These are phyloP conservation scores for Gossypium schwendimanii DNA, from an alignment of 441 rosid species.

Conservation along the genomic window DNA sequence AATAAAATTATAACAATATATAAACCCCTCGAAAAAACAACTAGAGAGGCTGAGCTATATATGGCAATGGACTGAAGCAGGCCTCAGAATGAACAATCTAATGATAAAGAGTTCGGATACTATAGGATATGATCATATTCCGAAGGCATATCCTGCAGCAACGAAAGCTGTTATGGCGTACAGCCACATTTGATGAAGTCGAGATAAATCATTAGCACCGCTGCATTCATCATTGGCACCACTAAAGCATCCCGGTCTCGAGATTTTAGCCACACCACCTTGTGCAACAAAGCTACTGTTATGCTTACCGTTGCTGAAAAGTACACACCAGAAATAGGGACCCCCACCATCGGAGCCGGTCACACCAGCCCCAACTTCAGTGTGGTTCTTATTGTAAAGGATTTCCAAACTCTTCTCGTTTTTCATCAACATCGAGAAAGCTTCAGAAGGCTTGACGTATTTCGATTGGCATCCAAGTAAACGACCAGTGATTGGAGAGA, in stretches of 20 bases:
- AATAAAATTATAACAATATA: background rate
- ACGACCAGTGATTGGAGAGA: conserved; percentile 60
- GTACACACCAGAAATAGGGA: conserved; percentile 67
- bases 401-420: conserved; percentile 47
- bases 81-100: conserved; percentile 6
- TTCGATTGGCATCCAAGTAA: conserved; percentile 51
- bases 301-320: conserved; percentile 54
- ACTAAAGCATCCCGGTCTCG: conserved; percentile 61
- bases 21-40: background rate
- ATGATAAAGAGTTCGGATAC: background rate
- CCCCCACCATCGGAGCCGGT: conserved; percentile 53
- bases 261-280: conserved; percentile 47
- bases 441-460: conserved; percentile 43
- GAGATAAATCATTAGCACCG: conserved; percentile 25
- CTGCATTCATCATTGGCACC: conserved; percentile 64
- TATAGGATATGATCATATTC: conserved; percentile 23
- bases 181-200: conserved; percentile 18
- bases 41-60: background rate
- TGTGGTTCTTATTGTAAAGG: conserved; percentile 51
- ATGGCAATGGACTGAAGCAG: background rate
- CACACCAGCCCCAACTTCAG: conserved; percentile 62
- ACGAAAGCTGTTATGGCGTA: conserved; percentile 22
- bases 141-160: conserved; percentile 25
- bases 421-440: conserved; percentile 51
- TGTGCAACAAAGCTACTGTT: conserved; percentile 48